Conservation (phyloP, 2,329 filamentous ascomycete species). For the Sordariomycetes sp. region DNA sequence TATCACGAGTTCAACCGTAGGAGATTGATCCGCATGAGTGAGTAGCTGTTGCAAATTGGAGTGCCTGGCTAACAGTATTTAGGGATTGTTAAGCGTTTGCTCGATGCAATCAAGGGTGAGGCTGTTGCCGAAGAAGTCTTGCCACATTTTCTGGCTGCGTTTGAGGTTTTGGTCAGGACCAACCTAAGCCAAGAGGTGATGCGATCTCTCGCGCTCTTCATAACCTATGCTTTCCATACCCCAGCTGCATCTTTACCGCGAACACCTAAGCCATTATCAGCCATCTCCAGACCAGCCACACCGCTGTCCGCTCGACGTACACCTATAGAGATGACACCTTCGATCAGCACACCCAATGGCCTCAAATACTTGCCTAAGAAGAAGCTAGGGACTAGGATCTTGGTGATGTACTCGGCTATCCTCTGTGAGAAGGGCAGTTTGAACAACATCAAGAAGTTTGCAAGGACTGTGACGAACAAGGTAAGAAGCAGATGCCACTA, state of each 20-base stretch:
- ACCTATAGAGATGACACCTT: conserved; percentile 22
- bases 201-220: conserved; percentile 78
- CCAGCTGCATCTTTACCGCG: conserved; percentile 37
- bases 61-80: conserved; percentile 8
- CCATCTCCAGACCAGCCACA: conserved; percentile 29
- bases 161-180: conserved; percentile 70
- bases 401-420: conserved; percentile 69
- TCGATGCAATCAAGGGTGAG: conserved; percentile 86
- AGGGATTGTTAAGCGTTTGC: conserved; percentile 83
- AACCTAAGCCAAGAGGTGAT: conserved; percentile 79
- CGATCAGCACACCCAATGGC: conserved; percentile 17
- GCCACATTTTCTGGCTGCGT: conserved; percentile 66
- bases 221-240: conserved; percentile 81
- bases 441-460: conserved; percentile 73
- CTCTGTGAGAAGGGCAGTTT: conserved; percentile 65
- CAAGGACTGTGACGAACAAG: conserved; percentile 91
- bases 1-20: conserved; percentile 88
- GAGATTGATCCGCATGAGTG: conserved; percentile 82
- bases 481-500: conserved; percentile 32
- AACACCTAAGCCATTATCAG: conserved; percentile 36
- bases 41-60: conserved; percentile 21
- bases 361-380: conserved; percentile 46
- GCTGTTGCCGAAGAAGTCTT: conserved; percentile 63
- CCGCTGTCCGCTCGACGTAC: conserved; percentile 26
- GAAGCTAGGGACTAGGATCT: conserved; percentile 64